Evolutionary conservation across 768 basidiomycete species (phyloP).

Genomic region (Thelephora aurantiotincta): DNA sequence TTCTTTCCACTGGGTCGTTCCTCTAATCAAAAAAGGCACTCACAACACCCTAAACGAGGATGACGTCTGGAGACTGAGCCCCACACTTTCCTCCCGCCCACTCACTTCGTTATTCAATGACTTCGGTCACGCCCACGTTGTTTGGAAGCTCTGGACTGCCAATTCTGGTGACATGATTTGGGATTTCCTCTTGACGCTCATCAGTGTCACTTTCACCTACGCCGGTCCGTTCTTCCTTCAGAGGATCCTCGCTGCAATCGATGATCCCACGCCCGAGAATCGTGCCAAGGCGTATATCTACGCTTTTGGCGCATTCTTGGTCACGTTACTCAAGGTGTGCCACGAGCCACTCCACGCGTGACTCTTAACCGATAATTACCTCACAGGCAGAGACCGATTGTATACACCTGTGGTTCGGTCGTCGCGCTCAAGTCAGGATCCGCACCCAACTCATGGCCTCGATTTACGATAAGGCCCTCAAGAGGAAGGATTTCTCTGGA

Average conservation of each 20-base stretch:
- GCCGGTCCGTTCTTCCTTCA: constrained; percentile 78
- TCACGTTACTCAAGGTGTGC: constrained; percentile 37
- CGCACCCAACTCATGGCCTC: constrained; percentile 71
- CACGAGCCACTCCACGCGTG: constrained; percentile 1
- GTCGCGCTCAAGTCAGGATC: constrained; percentile 61
- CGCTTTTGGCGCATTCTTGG: constrained; percentile 61
- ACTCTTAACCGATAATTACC: background rate
- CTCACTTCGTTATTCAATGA: constrained; percentile 36
- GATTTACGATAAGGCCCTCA: constrained; percentile 82
- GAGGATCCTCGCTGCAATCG: constrained; percentile 50
- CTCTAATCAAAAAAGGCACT: constrained; percentile 37
- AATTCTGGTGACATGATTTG: constrained; percentile 36
- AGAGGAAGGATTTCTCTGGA: constrained; percentile 74
- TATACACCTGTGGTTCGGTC: constrained; percentile 68
- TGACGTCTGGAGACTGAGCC: constrained; percentile 62
- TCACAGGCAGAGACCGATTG: constrained; percentile 47
- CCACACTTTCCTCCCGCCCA: constrained; percentile 50
- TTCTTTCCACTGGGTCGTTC: constrained; percentile 59
- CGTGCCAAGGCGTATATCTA: constrained; percentile 60
- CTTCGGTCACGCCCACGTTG: constrained; percentile 23
- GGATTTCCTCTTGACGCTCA: constrained; percentile 53
- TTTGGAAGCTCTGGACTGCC: constrained; percentile 27
- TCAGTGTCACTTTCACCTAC: constrained; percentile 67
- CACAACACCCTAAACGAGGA: constrained; percentile 46
- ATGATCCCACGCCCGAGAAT: constrained; percentile 31